Evolutionary conservation across 768 basidiomycete genomes (phyloP).

Genomic region (Boletellus ananas): DNA sequence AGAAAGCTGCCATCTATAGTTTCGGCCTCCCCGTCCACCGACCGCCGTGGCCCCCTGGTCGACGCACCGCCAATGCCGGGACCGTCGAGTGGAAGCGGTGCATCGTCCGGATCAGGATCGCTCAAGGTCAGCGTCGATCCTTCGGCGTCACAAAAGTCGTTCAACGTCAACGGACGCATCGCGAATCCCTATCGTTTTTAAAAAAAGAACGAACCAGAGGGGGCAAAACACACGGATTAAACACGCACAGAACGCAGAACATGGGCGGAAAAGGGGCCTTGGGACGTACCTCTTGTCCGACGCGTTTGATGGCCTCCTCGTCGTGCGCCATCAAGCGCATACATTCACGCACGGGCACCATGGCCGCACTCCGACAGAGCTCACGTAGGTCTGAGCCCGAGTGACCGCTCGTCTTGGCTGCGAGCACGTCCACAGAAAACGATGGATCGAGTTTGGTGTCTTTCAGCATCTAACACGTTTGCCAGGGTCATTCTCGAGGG

Average conservation of each 20-base stretch:
- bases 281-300: slow-evolving; percentile 39
- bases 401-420: slow-evolving; percentile 62
- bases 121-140: slow-evolving; percentile 26
- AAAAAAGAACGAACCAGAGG: neutral
- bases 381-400: slow-evolving; percentile 93
- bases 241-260: neutral
- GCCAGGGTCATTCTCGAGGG: neutral
- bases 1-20: neutral
- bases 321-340: slow-evolving; percentile 52
- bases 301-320: slow-evolving; percentile 45
- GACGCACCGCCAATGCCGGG: neutral
- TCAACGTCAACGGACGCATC: slow-evolving; percentile 64
- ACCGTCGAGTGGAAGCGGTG: slow-evolving; percentile 12
- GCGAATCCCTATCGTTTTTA: slow-evolving; percentile 63
- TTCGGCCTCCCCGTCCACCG: neutral
- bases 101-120: slow-evolving; percentile 29
- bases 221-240: neutral
- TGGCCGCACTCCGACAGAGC: slow-evolving; percentile 88
- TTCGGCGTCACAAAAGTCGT: slow-evolving; percentile 60
- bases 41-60: neutral
- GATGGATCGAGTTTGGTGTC: slow-evolving; percentile 63
- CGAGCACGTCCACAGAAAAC: slow-evolving; percentile 62
- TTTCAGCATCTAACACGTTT: slow-evolving; percentile 66
- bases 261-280: too few species aligned
- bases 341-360: slow-evolving; percentile 86